phyloP scores from a whole-genome alignment of 805 yeast species.

The Hemisphaericaspora nanyangensis region DNA sequence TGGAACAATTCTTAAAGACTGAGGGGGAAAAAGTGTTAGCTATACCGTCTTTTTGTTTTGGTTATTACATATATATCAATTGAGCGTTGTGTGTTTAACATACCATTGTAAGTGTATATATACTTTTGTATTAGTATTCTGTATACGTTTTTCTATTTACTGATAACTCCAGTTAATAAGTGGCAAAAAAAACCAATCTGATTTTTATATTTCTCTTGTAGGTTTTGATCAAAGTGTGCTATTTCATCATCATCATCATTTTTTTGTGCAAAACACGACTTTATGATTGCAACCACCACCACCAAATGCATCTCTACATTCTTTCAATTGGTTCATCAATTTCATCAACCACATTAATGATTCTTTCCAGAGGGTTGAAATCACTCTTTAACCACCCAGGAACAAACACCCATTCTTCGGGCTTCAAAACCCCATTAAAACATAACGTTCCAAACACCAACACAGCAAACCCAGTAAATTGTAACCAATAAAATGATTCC shows the following conservation, averaged over 20 bases:
- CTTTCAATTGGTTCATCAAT: conserved; percentile 30
- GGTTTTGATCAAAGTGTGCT: too few relatives aligned
- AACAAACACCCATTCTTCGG: conserved; percentile 44
- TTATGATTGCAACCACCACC: neutral
- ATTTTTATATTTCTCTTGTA: neutral
- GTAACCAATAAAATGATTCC: conserved; percentile 65
- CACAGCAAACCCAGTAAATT: conserved; percentile 57
- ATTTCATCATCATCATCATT: too few relatives aligned
- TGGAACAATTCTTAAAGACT: conserved; percentile 58
- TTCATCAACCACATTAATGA: conserved; percentile 24
- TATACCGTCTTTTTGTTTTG: conserved; percentile 2
- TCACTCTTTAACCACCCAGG: conserved; percentile 29
- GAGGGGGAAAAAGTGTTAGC: neutral
- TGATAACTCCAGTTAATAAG: neutral
- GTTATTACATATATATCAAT: neutral
- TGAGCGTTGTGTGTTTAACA: neutral
- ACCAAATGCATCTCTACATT: conserved; percentile 6
- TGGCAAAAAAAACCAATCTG: too few relatives aligned
- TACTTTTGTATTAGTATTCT: neutral
- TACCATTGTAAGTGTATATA: conserved; percentile 4
- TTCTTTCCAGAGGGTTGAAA: conserved; percentile 10
- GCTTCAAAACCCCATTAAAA: conserved; percentile 65
- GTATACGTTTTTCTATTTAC: neutral
- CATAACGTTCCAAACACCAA: conserved; percentile 70
- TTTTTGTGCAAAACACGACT: neutral